phyloP scores from a whole-genome alignment of 148 eudicot genomes.

The Nyssa sinensis region DNA sequence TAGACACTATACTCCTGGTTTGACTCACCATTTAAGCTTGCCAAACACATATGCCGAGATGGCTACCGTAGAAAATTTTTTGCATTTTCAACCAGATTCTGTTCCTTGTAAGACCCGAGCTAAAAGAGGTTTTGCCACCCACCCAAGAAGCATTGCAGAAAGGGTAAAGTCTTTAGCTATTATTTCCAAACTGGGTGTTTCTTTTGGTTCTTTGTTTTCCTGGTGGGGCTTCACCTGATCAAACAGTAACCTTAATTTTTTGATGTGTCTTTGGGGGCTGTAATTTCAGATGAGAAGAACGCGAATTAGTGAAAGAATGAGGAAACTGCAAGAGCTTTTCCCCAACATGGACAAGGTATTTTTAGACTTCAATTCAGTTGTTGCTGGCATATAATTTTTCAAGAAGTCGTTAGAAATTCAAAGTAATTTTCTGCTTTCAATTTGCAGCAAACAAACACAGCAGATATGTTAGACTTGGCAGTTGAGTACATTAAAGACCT shows the following conservation, averaged over 20 bases:
- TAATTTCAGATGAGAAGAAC: constrained; percentile 46
- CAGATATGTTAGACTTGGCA: constrained; percentile 65
- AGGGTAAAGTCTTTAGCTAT: constrained; percentile 38
- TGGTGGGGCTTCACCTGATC: background rate
- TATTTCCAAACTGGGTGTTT: background rate
- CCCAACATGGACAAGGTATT: constrained; percentile 64
- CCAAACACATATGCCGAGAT: constrained; percentile 46
- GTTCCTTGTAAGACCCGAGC: constrained; percentile 49
- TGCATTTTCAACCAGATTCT: constrained; percentile 48
- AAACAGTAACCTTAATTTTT: background rate
- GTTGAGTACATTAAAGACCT: constrained; percentile 63
- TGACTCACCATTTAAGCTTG: constrained; percentile 53
- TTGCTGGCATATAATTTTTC: background rate
- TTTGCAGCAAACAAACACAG: constrained; percentile 55
- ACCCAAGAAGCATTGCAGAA: constrained; percentile 66
- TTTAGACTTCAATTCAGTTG: background rate
- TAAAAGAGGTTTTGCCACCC: constrained; percentile 60
- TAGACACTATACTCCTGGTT: constrained; percentile 25
- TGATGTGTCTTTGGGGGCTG: background rate
- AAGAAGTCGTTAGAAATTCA: background rate
- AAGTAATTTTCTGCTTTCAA: constrained; percentile 1
- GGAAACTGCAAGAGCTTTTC: constrained; percentile 59
- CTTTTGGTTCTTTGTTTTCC: background rate
- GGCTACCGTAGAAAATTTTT: constrained; percentile 34
- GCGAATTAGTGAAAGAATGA: constrained; percentile 54